Conservation (phyloP, 23 red algal genomes). For the Chondrus crispus region DNA sequence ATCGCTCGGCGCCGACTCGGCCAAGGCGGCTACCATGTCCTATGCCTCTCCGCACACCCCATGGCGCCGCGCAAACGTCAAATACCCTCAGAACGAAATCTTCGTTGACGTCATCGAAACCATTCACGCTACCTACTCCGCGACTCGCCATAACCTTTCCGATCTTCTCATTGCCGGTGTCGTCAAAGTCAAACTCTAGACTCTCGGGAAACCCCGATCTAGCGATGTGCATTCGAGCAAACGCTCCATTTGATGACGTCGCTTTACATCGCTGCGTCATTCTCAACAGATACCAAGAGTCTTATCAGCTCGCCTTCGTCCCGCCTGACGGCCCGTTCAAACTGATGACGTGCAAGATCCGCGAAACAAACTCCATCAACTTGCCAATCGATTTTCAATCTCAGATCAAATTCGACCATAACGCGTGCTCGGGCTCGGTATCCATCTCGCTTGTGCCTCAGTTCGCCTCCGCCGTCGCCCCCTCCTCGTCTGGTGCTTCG, state of each 20-base stretch:
- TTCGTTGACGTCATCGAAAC: constrained; percentile 90
- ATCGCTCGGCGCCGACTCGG: constrained; percentile 31
- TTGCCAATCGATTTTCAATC: constrained; percentile 66
- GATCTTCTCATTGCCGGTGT: constrained; percentile 49
- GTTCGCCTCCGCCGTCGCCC: constrained; percentile 3
- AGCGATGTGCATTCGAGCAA: constrained; percentile 43
- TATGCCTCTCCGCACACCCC: constrained; percentile 25
- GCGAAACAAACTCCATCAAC: constrained; percentile 35
- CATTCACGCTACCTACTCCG: constrained; percentile 62
- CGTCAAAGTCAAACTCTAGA: constrained; percentile 60
- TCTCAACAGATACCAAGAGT: constrained; percentile 40
- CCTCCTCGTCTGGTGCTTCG: background rate
- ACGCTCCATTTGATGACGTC: constrained; percentile 56
- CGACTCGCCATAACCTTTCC: constrained; percentile 13
- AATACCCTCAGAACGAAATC: constrained; percentile 87
- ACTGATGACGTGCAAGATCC: constrained; percentile 63
- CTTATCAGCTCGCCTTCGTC: constrained; percentile 68
- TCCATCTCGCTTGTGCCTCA: constrained; percentile 45
- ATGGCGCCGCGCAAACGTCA: constrained; percentile 64
- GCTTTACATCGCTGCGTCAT: constrained; percentile 76
- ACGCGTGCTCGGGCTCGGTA: constrained; percentile 39
- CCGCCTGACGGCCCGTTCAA: constrained; percentile 84
- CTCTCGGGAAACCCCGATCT: constrained; percentile 88
- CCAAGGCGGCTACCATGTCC: background rate
- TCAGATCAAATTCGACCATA: constrained; percentile 37